phyloP scores from a whole-genome alignment of 495 filamentous ascomycete genomes.

The Penicillium riverlandense region DNA sequence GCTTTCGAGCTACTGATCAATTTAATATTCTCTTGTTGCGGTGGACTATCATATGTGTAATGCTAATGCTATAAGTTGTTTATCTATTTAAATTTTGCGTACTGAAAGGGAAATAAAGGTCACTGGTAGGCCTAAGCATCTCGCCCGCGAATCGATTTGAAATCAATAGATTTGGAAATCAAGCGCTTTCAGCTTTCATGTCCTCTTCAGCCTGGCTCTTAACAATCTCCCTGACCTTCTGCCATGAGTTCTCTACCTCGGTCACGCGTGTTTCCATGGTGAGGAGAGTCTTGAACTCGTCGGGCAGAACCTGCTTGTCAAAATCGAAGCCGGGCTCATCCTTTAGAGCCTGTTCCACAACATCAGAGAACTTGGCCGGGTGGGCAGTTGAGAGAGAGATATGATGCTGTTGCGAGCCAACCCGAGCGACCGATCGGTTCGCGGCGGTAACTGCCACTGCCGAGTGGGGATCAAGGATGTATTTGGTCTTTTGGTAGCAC shows the following conservation, averaged over 20 bases:
- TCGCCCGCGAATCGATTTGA: too few relatives aligned
- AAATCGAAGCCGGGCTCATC: constrained; percentile 63
- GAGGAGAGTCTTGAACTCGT: constrained; percentile 69
- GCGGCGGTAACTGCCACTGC: constrained; percentile 78
- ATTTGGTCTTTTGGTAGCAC: constrained; percentile 21
- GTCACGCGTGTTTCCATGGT: constrained; percentile 42
- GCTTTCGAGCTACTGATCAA: too few relatives aligned
- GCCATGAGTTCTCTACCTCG: constrained; percentile 24
- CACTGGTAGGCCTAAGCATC: neutral
- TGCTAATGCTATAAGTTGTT: too few relatives aligned
- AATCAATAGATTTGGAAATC: too few relatives aligned
- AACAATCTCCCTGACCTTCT: constrained; percentile 32
- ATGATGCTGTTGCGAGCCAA: constrained; percentile 39
- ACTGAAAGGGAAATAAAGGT: neutral
- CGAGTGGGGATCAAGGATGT: constrained; percentile 88
- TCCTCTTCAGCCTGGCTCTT: constrained; percentile 33
- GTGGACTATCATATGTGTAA: too few relatives aligned
- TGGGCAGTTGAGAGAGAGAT: constrained; percentile 88
- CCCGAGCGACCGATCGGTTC: constrained; percentile 50
- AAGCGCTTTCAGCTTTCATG: constrained; percentile 9
- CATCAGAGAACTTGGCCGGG: constrained; percentile 83
- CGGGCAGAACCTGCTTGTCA: constrained; percentile 59
- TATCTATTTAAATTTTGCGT: neutral
- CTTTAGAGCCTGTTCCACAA: constrained; percentile 67
- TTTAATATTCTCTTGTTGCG: too few relatives aligned